These are phyloP conservation scores for Leucocoprinus leucothites DNA, from an alignment of 768 basidiomycete genomes.

Conservation along the genomic window DNA sequence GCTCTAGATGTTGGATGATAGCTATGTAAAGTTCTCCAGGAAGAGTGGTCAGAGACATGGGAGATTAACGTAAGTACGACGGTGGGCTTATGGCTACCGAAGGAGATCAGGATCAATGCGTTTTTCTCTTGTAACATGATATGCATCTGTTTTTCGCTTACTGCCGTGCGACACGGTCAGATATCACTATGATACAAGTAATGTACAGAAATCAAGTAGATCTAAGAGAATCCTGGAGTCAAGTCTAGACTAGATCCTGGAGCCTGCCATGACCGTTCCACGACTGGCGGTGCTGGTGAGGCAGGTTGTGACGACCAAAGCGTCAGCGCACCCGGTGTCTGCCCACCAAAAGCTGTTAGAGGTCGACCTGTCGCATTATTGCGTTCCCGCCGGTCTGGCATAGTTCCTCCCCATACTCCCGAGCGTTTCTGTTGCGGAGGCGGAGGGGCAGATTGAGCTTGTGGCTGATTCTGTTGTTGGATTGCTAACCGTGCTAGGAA, in stretches of 20 bases:
- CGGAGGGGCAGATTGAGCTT: conserved; percentile 19
- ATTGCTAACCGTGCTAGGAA: conserved; percentile 10
- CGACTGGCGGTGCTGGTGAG: conserved; percentile 37
- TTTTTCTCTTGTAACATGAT: too few species aligned
- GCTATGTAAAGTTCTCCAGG: conserved; percentile 66
- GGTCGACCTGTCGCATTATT: conserved; percentile 30
- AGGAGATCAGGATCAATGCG: too few species aligned
- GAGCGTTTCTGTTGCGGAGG: conserved; percentile 37
- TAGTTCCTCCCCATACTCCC: conserved; percentile 8
- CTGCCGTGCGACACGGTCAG: neutral
- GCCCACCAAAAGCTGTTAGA: conserved; percentile 43
- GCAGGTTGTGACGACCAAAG: conserved; percentile 39
- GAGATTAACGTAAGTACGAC: conserved; percentile 9
- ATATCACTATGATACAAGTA: conserved; percentile 11
- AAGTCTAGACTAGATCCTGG: conserved; percentile 37
- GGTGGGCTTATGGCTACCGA: conserved; percentile 6
- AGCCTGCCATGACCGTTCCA: conserved; percentile 45
- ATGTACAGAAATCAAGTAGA: conserved; percentile 12
- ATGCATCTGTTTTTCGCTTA: neutral
- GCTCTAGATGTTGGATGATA: conserved; percentile 52
- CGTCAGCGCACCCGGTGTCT: conserved; percentile 49
- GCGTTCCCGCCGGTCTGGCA: conserved; percentile 12
- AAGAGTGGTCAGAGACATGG: conserved; percentile 33
- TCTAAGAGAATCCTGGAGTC: conserved; percentile 22
- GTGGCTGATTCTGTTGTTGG: conserved; percentile 25